Base-by-base conservation (phyloP, 345 rosid species). In the Kernera saxatilis region DNA sequence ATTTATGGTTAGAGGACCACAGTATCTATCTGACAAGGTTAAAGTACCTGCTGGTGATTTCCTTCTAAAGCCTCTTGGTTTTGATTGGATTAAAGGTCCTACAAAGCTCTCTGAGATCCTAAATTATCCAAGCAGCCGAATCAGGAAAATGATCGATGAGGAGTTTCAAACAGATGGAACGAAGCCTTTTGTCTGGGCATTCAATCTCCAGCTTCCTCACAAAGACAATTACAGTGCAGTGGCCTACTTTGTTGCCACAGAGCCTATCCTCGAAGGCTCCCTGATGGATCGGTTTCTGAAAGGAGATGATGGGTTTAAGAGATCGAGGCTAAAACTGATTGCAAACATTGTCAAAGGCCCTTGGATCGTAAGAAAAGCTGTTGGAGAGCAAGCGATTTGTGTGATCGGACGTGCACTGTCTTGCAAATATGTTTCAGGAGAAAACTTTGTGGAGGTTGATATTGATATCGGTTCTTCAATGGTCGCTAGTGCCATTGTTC, bases 341-440 rank as follows among this genome's bases (percentile, higher is more conserved):
- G 99, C 97, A 33, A 94, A 91, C 90, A 85, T 94, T 26, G 96
- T 88, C 65, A 84, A 88, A 74, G 99, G 97, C 3, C 99, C 99
- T 7, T 94, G 99, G 99, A 89, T 91, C 2, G 97, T 94, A 23
- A 86, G 83, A 79, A 94, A 85, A 79, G 99, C 99, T 29, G 99
- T 91, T 62, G 99, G 97, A 43, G 97, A 94, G 85, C 99, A 91
- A 71, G 99, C 99, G 2, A 88, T 91, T 32, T 94, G 97, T 68
- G 69, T 94, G 41, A 88, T 93, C 19, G 98, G 98, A 41, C 97
- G 94, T 23, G 86, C 98, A 45, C 73, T 93, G 61, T 67, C 85
- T 43, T 89, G 97, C 77, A 87, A 84, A 72, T 88, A 86, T 67
- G 58, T 63, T 55, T 26, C 74, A 8, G 80, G 81, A 2, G 84